These are phyloP conservation scores for Fusarium sp. DNA, from an alignment of 2,329 filamentous ascomycete genomes.

Conservation along the genomic window DNA sequence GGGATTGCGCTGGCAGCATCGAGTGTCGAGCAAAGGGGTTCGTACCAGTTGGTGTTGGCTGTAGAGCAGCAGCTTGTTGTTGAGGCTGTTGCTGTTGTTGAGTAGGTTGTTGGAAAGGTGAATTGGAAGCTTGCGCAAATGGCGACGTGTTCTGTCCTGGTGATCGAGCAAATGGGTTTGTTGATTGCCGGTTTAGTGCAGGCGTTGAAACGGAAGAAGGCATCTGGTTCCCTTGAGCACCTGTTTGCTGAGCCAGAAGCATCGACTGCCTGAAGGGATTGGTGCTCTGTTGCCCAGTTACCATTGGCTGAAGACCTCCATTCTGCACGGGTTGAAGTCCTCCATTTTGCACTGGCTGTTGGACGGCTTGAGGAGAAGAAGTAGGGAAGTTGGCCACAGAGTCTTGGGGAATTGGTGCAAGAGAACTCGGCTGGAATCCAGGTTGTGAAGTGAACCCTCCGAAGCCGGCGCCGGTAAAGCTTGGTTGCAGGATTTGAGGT, in stretches of 20 bases:
- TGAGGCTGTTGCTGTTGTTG: constrained; percentile 44
- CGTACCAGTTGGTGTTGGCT: constrained; percentile 64
- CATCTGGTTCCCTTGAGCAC: constrained; percentile 49
- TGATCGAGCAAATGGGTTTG: constrained; percentile 87
- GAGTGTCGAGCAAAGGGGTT: constrained; percentile 68
- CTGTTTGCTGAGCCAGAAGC: constrained; percentile 71
- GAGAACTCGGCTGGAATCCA: constrained; percentile 62
- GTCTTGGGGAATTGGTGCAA: constrained; percentile 69
- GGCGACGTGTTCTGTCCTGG: constrained; percentile 53
- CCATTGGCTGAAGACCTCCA: constrained; percentile 39
- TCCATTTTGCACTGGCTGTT: constrained; percentile 34
- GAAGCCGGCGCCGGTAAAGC: constrained; percentile 79
- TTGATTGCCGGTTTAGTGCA: constrained; percentile 71
- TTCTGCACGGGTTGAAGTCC: constrained; percentile 36
- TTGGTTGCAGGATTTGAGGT: constrained; percentile 57
- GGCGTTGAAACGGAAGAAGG: constrained; percentile 55
- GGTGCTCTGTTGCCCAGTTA: constrained; percentile 61
- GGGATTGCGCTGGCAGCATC: constrained; percentile 38
- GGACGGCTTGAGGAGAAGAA: constrained; percentile 28
- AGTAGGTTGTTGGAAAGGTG: constrained; percentile 56
- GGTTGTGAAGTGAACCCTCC: constrained; percentile 79
- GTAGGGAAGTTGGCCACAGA: constrained; percentile 52
- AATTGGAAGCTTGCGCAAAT: constrained; percentile 50
- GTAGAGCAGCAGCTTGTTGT: constrained; percentile 54
- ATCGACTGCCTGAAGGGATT: constrained; percentile 97